Percentiles rank a stretch among this genome's conserved stretches.
phyloP scores from a whole-genome alignment of 2,329 filamentous ascomycete species.

The Karstenula rhodostoma region DNA sequence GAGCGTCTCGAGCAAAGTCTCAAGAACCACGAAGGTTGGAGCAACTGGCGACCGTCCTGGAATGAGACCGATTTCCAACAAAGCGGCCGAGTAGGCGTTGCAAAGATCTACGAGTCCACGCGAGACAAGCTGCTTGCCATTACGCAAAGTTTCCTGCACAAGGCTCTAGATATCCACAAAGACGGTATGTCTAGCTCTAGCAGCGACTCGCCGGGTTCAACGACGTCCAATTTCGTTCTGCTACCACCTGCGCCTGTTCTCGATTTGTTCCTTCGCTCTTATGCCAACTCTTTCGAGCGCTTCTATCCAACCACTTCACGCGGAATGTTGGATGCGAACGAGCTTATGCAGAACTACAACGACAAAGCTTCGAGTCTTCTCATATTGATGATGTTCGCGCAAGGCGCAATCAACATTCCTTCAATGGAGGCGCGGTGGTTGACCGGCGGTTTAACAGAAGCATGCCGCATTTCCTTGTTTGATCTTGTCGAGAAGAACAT shows the following conservation, averaged over 20 bases:
- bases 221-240: slow-evolving; percentile 69
- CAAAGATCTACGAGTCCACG: slow-evolving; percentile 62
- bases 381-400: slow-evolving; percentile 75
- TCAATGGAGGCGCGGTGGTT: slow-evolving; percentile 71
- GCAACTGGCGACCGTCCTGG: slow-evolving; percentile 60
- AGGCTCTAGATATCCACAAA: slow-evolving; percentile 73
- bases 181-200: slow-evolving; percentile 57
- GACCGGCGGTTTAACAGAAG: slow-evolving; percentile 72
- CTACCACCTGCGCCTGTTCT: slow-evolving; percentile 71
- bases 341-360: slow-evolving; percentile 68
- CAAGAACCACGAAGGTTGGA: slow-evolving; percentile 61
- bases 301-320: slow-evolving; percentile 71
- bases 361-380: slow-evolving; percentile 72
- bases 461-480: slow-evolving; percentile 75
- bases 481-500: slow-evolving; percentile 77
- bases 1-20: slow-evolving; percentile 61
- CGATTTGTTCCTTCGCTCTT: slow-evolving; percentile 72
- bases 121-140: slow-evolving; percentile 76
- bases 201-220: slow-evolving; percentile 56
- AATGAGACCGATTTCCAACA: slow-evolving; percentile 58
- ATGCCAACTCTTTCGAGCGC: slow-evolving; percentile 70
- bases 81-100: slow-evolving; percentile 57
- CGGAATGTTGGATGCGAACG: slow-evolving; percentile 70
- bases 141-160: slow-evolving; percentile 74
- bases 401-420: slow-evolving; percentile 72